Conservation (phyloP, 805 yeast species). For the Yamadazyma kitorensis region DNA sequence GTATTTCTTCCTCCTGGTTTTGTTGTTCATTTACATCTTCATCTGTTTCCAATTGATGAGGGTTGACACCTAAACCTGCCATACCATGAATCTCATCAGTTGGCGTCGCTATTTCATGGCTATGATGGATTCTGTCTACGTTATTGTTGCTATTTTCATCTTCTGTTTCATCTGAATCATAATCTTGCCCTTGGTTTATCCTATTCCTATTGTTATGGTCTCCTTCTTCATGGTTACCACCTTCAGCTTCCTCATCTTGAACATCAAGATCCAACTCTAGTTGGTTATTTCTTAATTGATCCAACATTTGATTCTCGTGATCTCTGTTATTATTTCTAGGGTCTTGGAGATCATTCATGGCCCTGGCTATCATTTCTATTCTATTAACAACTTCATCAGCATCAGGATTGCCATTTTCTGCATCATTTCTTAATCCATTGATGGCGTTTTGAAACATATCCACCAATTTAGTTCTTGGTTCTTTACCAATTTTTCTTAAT, state of each 20-base stretch:
- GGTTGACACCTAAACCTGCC: no score
- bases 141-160: no score
- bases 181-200: no score
- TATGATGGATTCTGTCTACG: neutral
- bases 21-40: no score
- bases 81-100: no score
- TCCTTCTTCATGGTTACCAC: neutral
- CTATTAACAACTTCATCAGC: slow-evolving; percentile 22
- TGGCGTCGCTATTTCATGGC: neutral
- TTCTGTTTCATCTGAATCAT: no score
- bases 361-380: slow-evolving; percentile 24
- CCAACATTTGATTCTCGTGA: slow-evolving; percentile 1
- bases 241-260: neutral
- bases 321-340: slow-evolving; percentile 3
- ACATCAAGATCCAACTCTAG: neutral
- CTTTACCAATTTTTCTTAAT: slow-evolving; percentile 57
- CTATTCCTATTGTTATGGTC: neutral
- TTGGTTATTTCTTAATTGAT: slow-evolving; percentile 4
- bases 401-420: slow-evolving; percentile 17
- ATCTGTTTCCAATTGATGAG: no score
- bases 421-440: slow-evolving; percentile 22
- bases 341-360: slow-evolving; percentile 20
- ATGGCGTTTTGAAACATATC: slow-evolving; percentile 34
- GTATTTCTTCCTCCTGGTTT: no score
- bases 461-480: slow-evolving; percentile 40